Percentiles rank a stretch among this genome's conserved stretches.
Conservation (phyloP, 441 rosid genomes). For the Syzygium malaccense region DNA sequence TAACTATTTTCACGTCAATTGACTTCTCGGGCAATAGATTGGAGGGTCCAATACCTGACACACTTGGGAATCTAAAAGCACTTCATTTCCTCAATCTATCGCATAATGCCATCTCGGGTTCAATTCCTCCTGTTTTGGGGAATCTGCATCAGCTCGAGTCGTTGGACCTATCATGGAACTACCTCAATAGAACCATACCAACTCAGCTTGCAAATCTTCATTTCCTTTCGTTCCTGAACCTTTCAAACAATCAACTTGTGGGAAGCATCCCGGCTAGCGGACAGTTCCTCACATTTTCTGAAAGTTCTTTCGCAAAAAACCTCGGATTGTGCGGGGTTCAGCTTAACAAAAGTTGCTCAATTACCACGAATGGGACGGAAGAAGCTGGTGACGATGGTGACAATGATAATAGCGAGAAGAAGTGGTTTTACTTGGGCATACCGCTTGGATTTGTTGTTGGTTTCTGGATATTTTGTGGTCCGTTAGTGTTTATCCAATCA, state of each 20-base stretch:
- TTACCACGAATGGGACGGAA: rapidly evolving
- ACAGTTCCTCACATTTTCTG: neutral
- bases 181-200: neutral
- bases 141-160: neutral
- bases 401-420: neutral
- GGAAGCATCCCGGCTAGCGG: neutral
- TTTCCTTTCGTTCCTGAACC: rapidly evolving
- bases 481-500: neutral
- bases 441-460: rapidly evolving
- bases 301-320: neutral
- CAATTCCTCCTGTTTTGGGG: neutral
- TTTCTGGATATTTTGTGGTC: neutral
- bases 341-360: neutral
- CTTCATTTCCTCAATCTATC: neutral
- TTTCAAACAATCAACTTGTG: neutral
- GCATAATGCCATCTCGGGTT: neutral
- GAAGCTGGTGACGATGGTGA: neutral
- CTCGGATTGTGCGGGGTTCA: neutral
- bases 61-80: neutral
- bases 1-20: neutral
- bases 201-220: neutral
- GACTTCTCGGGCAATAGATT: neutral
- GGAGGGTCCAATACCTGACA: neutral
- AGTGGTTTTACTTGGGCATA: neutral
- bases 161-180: rapidly evolving